Percentiles rank a stretch among this genome's conserved stretches.
These are phyloP conservation scores for Nadsonia fulvescens DNA, from an alignment of 805 yeast genomes.

Conservation along the genomic window DNA sequence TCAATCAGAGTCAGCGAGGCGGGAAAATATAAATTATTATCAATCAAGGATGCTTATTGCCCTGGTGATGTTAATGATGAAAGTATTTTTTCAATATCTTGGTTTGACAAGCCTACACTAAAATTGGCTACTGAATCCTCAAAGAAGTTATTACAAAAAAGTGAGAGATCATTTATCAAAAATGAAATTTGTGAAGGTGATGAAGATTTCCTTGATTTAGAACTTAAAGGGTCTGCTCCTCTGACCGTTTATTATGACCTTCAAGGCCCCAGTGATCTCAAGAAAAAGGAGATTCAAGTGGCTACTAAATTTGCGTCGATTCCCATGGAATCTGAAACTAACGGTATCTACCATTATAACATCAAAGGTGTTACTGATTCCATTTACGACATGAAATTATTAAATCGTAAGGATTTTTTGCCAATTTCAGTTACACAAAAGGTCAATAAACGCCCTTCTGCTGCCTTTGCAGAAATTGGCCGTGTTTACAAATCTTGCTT, in stretches of 20 bases:
- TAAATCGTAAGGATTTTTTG: constrained; percentile 18
- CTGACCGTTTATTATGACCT: constrained; percentile 47
- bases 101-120: constrained; percentile 29
- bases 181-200: constrained; percentile 29
- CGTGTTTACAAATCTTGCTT: constrained; percentile 35
- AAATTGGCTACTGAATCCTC: constrained; percentile 20
- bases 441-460: constrained; percentile 47
- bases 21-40: constrained; percentile 30
- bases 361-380: constrained; percentile 51
- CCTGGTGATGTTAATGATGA: constrained; percentile 26
- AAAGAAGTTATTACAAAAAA: constrained; percentile 12
- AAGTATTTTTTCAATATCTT: constrained; percentile 23
- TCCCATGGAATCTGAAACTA: constrained; percentile 22
- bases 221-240: constrained; percentile 29
- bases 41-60: constrained; percentile 34
- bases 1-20: constrained; percentile 22
- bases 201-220: constrained; percentile 31
- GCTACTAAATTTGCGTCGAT: constrained; percentile 33
- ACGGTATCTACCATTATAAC: constrained; percentile 46
- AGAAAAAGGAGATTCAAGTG: constrained; percentile 24
- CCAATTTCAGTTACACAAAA: constrained; percentile 28
- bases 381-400: constrained; percentile 32
- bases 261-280: constrained; percentile 9
- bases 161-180: constrained; percentile 17
- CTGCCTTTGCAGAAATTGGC: constrained; percentile 29